Conservation (phyloP, 2,329 filamentous ascomycete species). For the Thielaviopsis ethacetica region DNA sequence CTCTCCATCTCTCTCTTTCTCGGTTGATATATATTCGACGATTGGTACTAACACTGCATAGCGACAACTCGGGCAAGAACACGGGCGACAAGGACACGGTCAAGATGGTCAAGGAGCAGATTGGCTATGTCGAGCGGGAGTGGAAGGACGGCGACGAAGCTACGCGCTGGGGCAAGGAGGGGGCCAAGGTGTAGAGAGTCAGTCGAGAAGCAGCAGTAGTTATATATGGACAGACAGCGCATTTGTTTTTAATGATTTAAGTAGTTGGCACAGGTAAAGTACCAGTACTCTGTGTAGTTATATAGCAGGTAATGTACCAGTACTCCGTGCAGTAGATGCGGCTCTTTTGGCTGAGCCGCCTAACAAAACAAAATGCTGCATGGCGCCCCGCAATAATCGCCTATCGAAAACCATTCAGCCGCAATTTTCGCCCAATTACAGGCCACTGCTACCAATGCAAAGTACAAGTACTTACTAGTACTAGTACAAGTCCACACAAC, state of each 20-base stretch:
- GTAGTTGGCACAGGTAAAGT: no score
- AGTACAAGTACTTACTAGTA: no score
- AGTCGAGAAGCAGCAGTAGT: not conserved
- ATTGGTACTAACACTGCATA: constrained; percentile 14
- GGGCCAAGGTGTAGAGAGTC: constrained; percentile 1
- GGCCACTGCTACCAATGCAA: no score
- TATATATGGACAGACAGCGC: no score
- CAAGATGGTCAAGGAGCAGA: constrained; percentile 62
- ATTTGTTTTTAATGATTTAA: constrained; percentile 7
- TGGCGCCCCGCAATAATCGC: not conserved
- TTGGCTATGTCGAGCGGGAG: constrained; percentile 72
- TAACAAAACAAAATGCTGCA: no score
- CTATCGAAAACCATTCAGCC: not conserved
- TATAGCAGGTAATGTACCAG: no score
- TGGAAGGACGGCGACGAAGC: constrained; percentile 79
- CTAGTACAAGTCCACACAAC: no score
- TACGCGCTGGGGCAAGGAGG: constrained; percentile 56
- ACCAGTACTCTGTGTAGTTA: no score
- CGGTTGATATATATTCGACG: no score
- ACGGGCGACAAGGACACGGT: constrained; percentile 73
- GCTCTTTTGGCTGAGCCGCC: no score
- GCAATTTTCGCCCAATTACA: not conserved
- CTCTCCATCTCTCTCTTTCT: no score
- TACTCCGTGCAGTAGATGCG: no score
- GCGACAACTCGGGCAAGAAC: constrained; percentile 82